phyloP scores from a whole-genome alignment of 495 filamentous ascomycete genomes.

The Umbilicaria muhlenbergii region DNA sequence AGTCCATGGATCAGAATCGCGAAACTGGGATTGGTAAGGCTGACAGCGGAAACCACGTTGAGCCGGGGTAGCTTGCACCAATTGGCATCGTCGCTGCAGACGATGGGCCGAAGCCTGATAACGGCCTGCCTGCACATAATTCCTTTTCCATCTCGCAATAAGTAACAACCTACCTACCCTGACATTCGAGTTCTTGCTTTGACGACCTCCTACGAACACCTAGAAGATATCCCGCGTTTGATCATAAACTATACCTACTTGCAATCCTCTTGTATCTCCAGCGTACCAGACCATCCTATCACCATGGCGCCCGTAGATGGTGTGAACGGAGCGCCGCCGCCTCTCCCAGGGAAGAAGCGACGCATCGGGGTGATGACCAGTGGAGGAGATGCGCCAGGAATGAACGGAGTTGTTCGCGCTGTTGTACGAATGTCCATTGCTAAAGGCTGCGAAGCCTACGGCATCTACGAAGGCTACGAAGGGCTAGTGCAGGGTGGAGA shows the following conservation, averaged over 20 bases:
- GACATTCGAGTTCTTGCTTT: too few relatives aligned
- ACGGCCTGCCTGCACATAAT: not conserved
- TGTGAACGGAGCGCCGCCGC: slow-evolving; percentile 1
- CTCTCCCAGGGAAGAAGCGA: slow-evolving; percentile 40
- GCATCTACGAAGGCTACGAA: slow-evolving; percentile 91
- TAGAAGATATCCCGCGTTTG: too few relatives aligned
- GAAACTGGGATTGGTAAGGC: not conserved
- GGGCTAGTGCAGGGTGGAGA: slow-evolving; percentile 81
- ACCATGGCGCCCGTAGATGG: slow-evolving; percentile 2
- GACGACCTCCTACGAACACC: too few relatives aligned
- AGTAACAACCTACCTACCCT: not conserved
- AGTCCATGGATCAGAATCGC: not conserved
- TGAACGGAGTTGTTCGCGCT: slow-evolving; percentile 90
- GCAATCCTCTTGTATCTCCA: too few relatives aligned
- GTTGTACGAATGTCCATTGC: slow-evolving; percentile 88
- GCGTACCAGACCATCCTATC: not conserved
- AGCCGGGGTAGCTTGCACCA: not conserved
- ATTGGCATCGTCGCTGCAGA: not conserved
- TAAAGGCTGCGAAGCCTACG: slow-evolving; percentile 73
- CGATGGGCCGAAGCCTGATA: not conserved
- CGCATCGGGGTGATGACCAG: slow-evolving; percentile 92
- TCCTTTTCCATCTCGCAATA: not conserved
- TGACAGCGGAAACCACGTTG: not conserved
- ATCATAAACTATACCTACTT: too few relatives aligned
- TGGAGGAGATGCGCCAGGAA: slow-evolving; percentile 93